Evolutionary conservation across 2,329 filamentous ascomycete genomes (phyloP).

Genomic region (Xylaria sp.): DNA sequence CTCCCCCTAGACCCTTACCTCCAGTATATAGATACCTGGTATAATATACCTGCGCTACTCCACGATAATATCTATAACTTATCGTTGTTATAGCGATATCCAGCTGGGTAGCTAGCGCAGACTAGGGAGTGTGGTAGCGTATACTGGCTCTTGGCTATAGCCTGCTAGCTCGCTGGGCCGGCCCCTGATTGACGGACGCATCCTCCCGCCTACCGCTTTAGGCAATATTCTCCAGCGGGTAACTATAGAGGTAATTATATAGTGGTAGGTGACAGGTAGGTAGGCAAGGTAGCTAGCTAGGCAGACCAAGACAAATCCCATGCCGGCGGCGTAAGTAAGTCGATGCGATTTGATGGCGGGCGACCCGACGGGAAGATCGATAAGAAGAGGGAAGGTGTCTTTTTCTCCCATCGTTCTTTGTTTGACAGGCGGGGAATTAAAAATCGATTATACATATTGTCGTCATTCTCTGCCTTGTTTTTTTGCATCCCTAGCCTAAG

Average conservation of each 20-base stretch:
- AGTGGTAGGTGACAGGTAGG: too few species aligned
- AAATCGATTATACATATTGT: background rate
- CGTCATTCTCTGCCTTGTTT: constrained; percentile 1
- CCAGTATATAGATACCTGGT: background rate
- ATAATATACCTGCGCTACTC: constrained; percentile 10
- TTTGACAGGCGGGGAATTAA: constrained; percentile 2
- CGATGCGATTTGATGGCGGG: constrained; percentile 6
- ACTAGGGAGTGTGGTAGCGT: background rate
- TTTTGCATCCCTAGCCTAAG: background rate
- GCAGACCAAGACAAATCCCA: background rate
- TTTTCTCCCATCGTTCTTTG: background rate
- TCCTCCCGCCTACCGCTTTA: constrained; percentile 33
- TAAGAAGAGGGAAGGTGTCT: constrained; percentile 20
- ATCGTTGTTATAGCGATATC: constrained; percentile 11
- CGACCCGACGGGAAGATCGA: constrained; percentile 20
- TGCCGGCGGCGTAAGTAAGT: constrained; percentile 26
- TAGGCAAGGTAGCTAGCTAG: too few species aligned
- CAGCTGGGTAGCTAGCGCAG: background rate
- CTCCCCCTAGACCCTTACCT: background rate
- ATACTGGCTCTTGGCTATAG: constrained; percentile 24
- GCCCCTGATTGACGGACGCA: constrained; percentile 29
- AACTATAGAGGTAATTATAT: too few species aligned
- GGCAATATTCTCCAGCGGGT: constrained; percentile 23
- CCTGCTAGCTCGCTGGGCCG: background rate
- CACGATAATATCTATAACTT: constrained; percentile 19